A percentile compares a stretch with the other conserved stretches of the same genome.
Conservation (phyloP, 306 rosid species). For the Erythrophleum fordii region DNA sequence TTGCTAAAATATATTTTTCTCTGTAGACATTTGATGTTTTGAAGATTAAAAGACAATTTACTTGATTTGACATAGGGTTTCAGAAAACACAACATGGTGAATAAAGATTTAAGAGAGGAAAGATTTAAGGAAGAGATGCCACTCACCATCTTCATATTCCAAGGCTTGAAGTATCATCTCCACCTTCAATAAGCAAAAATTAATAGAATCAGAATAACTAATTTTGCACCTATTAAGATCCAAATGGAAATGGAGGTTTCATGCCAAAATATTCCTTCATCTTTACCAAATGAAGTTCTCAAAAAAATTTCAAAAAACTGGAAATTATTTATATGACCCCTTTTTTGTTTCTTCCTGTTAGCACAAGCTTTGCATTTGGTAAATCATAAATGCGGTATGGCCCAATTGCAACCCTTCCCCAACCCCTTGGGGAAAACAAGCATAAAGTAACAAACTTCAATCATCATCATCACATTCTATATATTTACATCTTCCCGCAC, state of each 20-base stretch:
- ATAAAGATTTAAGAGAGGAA: constrained; percentile 1
- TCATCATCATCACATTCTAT: background rate
- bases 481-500: background rate
- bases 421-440: background rate
- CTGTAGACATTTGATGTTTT: background rate
- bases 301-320: constrained; percentile 9
- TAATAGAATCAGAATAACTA: constrained; percentile 31
- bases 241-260: background rate
- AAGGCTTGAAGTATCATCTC: constrained; percentile 96
- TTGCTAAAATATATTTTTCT: background rate
- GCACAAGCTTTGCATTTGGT: constrained; percentile 7
- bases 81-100: background rate
- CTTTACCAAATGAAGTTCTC: constrained; percentile 9
- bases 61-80: background rate
- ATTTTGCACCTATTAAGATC: background rate
- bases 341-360: constrained; percentile 1
- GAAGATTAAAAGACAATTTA: constrained; percentile 18
- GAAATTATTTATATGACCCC: background rate
- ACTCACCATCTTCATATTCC: constrained; percentile 82
- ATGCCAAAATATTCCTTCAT: background rate
- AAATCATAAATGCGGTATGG: background rate
- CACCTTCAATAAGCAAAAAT: constrained; percentile 53
- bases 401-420: constrained; percentile 19
- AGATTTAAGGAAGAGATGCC: constrained; percentile 10
- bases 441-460: background rate